Conservation (phyloP, 1,139 yeast species). For the Geotrichum europaeum region DNA sequence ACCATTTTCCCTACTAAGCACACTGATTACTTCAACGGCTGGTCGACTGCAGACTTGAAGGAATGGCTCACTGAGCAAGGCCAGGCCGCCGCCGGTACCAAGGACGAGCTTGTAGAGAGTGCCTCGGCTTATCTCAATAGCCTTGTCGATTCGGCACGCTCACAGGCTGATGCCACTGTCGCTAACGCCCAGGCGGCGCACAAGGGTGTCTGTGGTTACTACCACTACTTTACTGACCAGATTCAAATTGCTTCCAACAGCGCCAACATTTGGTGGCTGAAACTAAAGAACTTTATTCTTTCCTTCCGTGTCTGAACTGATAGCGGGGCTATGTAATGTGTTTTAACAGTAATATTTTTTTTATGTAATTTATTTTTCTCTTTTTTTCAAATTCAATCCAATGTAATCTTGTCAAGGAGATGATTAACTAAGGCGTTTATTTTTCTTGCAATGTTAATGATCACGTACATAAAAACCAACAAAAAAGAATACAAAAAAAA, state of each 20-base stretch:
- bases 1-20: slow-evolving; percentile 32
- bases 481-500: neutral
- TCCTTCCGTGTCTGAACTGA: neutral
- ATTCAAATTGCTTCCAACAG: slow-evolving; percentile 1
- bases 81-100: slow-evolving; percentile 10
- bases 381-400: no score
- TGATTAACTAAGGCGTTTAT: neutral
- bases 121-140: neutral
- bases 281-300: neutral
- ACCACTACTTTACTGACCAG: neutral
- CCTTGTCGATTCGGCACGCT: neutral
- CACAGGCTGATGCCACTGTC: slow-evolving; percentile 31
- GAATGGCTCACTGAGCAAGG: slow-evolving; percentile 13
- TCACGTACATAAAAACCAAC: neutral
- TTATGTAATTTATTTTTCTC: no score
- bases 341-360: neutral
- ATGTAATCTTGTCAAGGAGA: no score
- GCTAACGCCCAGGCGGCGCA: slow-evolving; percentile 25
- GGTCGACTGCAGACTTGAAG: slow-evolving; percentile 27
- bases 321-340: neutral
- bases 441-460: no score
- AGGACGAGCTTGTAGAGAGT: slow-evolving; percentile 6
- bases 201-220: neutral
- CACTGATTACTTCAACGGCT: slow-evolving; percentile 46
- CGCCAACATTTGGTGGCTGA: slow-evolving; percentile 4